phyloP scores from a whole-genome alignment of 176 grass and related monocot species.

The Zoysia japonica region DNA sequence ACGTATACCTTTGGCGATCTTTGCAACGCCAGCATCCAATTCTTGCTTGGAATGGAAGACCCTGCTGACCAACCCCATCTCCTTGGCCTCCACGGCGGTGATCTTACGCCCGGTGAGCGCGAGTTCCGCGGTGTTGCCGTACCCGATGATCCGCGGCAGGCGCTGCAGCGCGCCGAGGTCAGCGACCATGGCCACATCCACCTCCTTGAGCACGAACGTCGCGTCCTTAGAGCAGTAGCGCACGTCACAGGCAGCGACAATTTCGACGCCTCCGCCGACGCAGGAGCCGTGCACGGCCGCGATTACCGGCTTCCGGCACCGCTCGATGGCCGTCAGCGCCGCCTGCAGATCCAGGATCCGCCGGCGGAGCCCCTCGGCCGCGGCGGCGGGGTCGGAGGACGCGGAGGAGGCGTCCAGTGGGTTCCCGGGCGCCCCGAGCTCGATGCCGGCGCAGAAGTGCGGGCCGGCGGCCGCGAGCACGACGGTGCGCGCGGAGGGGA shows the following conservation, averaged over 20 bases:
- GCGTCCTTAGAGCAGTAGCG: slow-evolving; percentile 64
- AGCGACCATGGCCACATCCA: slow-evolving; percentile 82
- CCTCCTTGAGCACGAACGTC: slow-evolving; percentile 84
- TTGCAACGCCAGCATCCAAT: slow-evolving; percentile 53
- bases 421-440: slow-evolving; percentile 54
- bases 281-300: slow-evolving; percentile 75
- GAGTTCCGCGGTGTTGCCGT: slow-evolving; percentile 68
- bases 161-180: slow-evolving; percentile 78
- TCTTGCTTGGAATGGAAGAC: slow-evolving; percentile 69
- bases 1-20: slow-evolving; percentile 56
- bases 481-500: slow-evolving; percentile 64
- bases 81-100: slow-evolving; percentile 71
- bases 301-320: slow-evolving; percentile 75
- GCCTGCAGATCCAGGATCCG: slow-evolving; percentile 61
- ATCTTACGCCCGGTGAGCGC: slow-evolving; percentile 69
- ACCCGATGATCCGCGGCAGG: slow-evolving; percentile 62
- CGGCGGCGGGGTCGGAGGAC: slow-evolving; percentile 39
- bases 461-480: slow-evolving; percentile 57
- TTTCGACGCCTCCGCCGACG: slow-evolving; percentile 67
- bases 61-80: slow-evolving; percentile 68
- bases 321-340: slow-evolving; percentile 61
- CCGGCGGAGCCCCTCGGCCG: slow-evolving; percentile 55
- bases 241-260: slow-evolving; percentile 74
- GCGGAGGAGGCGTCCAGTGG: slow-evolving; percentile 1
- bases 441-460: slow-evolving; percentile 84